Percentiles rank a stretch among this genome's conserved stretches.
These are phyloP conservation scores for Ceratocystis alfenasii DNA, from an alignment of 2,329 filamentous ascomycete genomes.

Conservation along the genomic window DNA sequence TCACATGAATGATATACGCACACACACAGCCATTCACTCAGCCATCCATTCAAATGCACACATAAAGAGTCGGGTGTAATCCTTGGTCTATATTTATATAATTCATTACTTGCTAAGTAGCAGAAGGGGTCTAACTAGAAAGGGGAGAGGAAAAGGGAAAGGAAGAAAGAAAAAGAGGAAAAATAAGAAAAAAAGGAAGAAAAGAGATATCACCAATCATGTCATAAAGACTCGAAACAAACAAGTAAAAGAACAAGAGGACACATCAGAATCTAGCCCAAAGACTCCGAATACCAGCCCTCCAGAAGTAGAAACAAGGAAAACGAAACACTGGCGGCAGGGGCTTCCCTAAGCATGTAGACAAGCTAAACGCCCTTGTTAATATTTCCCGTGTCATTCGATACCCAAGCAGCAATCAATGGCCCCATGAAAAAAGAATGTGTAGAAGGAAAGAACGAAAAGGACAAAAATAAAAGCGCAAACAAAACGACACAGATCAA, in stretches of 20 bases:
- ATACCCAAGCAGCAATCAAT: background rate
- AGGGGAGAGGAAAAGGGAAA: conserved; percentile 13
- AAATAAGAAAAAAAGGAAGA: conserved; percentile 6
- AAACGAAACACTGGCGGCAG: background rate
- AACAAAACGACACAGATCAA: background rate
- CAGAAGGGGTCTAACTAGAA: conserved; percentile 19
- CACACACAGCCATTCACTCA: background rate
- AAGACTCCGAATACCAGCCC: background rate
- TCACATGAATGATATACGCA: background rate
- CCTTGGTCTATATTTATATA: conserved; percentile 13
- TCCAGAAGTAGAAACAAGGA: background rate
- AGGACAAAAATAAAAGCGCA: background rate
- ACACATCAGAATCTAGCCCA: background rate
- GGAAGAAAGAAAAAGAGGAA: conserved; percentile 4
- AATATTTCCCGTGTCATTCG: background rate
- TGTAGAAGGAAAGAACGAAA: background rate
- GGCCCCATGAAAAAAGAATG: background rate
- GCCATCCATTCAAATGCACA: background rate
- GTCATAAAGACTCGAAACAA: background rate
- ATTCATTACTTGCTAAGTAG: conserved; percentile 20
- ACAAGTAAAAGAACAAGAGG: background rate
- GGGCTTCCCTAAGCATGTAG: background rate
- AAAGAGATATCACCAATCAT: conserved; percentile 8
- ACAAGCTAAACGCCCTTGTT: background rate
- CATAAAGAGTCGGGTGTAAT: background rate